Conservation (phyloP, 495 filamentous ascomycete genomes). For the Hypoxylon rickii region DNA sequence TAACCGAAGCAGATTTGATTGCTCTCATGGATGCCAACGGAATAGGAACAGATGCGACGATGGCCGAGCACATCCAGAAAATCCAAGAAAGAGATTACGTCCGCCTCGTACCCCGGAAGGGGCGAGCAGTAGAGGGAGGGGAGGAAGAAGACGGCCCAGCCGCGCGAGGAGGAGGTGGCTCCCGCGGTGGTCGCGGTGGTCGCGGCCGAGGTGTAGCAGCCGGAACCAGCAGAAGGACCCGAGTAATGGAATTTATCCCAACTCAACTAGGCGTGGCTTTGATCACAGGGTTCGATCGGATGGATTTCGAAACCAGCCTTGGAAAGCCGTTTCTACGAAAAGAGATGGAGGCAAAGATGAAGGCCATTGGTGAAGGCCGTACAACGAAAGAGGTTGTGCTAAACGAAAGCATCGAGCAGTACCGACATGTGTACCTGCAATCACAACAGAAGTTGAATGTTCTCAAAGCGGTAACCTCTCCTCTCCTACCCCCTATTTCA, state of each 20-base stretch:
- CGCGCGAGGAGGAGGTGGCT: conserved; percentile 43
- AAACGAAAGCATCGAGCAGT: conserved; percentile 78
- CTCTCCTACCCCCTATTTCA: neutral
- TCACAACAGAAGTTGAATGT: conserved; percentile 73
- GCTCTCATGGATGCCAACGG: conserved; percentile 98
- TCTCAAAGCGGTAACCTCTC: conserved; percentile 67
- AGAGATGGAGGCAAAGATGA: conserved; percentile 96
- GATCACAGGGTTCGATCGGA: conserved; percentile 89
- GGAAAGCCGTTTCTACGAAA: conserved; percentile 97
- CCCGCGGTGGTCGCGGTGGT: conserved; percentile 49
- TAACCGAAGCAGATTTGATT: conserved; percentile 97
- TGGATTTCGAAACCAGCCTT: conserved; percentile 86
- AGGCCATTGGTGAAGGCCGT: conserved; percentile 89
- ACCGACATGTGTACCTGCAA: conserved; percentile 79
- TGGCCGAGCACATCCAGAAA: conserved; percentile 97
- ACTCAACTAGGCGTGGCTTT: conserved; percentile 88
- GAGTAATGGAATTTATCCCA: conserved; percentile 85
- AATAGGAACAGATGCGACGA: conserved; percentile 97
- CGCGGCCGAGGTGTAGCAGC: conserved; percentile 51
- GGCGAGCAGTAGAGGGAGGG: conserved; percentile 30
- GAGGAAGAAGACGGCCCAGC: conserved; percentile 43
- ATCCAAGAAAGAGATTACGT: conserved; percentile 90
- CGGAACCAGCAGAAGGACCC: conserved; percentile 45
- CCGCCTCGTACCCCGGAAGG: conserved; percentile 59
- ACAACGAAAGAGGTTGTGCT: conserved; percentile 74